Evolutionary conservation across 2,329 filamentous ascomycete genomes (phyloP).

Genomic region (Stromatinia cepivora): DNA sequence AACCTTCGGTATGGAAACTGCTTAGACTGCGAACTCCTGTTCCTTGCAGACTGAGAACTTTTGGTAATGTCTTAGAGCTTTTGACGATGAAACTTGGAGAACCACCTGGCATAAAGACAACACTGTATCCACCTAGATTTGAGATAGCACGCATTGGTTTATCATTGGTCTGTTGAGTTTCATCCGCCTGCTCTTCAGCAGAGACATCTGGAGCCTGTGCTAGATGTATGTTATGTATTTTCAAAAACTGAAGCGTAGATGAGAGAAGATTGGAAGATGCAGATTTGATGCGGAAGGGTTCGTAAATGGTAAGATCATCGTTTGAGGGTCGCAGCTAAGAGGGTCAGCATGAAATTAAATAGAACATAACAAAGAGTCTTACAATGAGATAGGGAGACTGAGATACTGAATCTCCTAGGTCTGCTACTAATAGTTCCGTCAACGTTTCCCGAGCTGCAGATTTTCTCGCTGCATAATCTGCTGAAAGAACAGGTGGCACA

Average conservation of each 20-base stretch:
- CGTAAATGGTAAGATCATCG: constrained; percentile 85
- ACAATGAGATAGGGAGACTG: constrained; percentile 80
- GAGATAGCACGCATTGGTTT: constrained; percentile 48
- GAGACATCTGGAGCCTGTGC: constrained; percentile 56
- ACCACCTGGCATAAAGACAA: constrained; percentile 78
- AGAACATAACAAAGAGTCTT: constrained; percentile 41
- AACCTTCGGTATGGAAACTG: constrained; percentile 73
- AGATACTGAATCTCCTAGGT: constrained; percentile 74
- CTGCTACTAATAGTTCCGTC: constrained; percentile 77
- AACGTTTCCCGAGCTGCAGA: constrained; percentile 71
- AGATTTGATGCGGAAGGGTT: constrained; percentile 63
- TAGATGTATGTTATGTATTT: constrained; percentile 67
- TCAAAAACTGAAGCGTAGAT: constrained; percentile 69
- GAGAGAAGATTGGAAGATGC: constrained; percentile 30
- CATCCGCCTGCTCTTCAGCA: constrained; percentile 51
- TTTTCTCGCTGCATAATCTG: constrained; percentile 68
- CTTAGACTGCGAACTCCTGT: constrained; percentile 69
- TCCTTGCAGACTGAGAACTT: constrained; percentile 71
- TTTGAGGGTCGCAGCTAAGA: constrained; percentile 70
- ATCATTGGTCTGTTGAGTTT: constrained; percentile 46
- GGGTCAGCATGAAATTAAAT: constrained; percentile 23
- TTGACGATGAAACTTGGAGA: constrained; percentile 83
- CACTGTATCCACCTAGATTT: constrained; percentile 74
- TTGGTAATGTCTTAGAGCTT: constrained; percentile 73
- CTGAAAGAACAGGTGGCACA: constrained; percentile 72